Percentiles rank a stretch among this genome's conserved stretches.
Conservation (phyloP, 2,329 filamentous ascomycete genomes). For the Claviceps monticola region DNA sequence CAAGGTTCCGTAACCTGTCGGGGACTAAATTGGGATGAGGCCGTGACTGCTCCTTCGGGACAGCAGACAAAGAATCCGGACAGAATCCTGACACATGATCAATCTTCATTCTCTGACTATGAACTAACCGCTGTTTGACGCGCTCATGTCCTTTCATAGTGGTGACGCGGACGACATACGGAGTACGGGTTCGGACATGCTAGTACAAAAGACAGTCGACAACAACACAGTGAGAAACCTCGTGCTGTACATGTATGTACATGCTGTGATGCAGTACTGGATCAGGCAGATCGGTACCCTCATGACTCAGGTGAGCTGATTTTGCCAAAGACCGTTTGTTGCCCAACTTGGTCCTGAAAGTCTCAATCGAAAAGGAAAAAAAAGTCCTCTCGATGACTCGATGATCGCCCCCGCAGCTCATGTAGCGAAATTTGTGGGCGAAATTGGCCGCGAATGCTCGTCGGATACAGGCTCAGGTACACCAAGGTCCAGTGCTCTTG, state of each 20-base stretch:
- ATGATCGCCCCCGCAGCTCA: neutral
- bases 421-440: neutral
- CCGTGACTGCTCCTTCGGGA: neutral
- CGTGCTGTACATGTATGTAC: neutral
- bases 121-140: neutral
- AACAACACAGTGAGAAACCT: neutral
- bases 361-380: neutral
- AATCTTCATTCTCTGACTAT: neutral
- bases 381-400: too few relatives aligned
- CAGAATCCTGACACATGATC: neutral
- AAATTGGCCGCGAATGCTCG: neutral
- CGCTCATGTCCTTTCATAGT: too few relatives aligned
- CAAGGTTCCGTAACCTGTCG: neutral
- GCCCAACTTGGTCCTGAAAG: neutral
- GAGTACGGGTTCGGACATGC: neutral
- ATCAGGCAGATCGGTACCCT: neutral
- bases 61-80: neutral
- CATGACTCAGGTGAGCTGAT: conserved; percentile 4
- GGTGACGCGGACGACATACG: neutral
- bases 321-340: neutral
- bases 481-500: neutral
- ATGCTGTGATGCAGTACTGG: neutral
- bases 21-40: neutral
- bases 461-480: conserved; percentile 1
- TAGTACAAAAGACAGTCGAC: neutral